Percentiles rank a stretch among this genome's conserved stretches.
Conservation (phyloP, 163 green algal species). For the Scenedesmus sp. region DNA sequence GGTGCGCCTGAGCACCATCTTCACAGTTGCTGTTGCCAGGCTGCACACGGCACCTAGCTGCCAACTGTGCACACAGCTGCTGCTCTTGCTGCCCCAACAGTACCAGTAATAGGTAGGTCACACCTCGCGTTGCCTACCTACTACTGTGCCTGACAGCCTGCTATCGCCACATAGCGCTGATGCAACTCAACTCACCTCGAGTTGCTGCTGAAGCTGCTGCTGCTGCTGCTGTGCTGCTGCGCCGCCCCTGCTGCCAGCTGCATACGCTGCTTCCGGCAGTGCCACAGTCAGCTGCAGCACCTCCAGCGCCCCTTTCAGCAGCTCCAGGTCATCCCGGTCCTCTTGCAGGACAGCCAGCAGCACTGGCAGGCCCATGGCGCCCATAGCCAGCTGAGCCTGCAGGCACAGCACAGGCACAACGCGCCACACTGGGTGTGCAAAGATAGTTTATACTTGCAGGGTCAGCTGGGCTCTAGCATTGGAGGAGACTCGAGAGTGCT, state of each 20-base stretch:
- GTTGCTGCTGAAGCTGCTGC: background rate
- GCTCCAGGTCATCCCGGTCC: constrained; percentile 85
- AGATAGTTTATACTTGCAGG: background rate
- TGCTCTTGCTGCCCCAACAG: background rate
- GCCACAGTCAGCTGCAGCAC: constrained; percentile 68
- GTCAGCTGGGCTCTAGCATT: background rate
- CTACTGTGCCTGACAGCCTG: background rate
- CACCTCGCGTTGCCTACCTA: background rate
- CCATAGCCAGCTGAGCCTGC: constrained; percentile 80
- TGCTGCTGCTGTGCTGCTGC: constrained; percentile 20
- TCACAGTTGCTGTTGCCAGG: background rate
- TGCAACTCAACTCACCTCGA: background rate
- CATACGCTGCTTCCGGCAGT: background rate
- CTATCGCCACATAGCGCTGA: background rate
- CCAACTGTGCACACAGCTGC: background rate
- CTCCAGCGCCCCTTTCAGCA: constrained; percentile 85
- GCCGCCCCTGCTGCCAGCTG: background rate
- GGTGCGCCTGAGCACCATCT: no score
- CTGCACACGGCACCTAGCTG: background rate
- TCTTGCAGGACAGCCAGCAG: constrained; percentile 80
- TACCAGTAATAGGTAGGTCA: background rate
- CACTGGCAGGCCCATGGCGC: constrained; percentile 79
- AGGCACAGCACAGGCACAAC: background rate
- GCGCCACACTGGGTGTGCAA: background rate
- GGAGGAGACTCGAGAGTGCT: background rate